Evolutionary conservation across 2,329 filamentous ascomycete genomes (phyloP).

Genomic region (Pseudogymnoascus sp.): DNA sequence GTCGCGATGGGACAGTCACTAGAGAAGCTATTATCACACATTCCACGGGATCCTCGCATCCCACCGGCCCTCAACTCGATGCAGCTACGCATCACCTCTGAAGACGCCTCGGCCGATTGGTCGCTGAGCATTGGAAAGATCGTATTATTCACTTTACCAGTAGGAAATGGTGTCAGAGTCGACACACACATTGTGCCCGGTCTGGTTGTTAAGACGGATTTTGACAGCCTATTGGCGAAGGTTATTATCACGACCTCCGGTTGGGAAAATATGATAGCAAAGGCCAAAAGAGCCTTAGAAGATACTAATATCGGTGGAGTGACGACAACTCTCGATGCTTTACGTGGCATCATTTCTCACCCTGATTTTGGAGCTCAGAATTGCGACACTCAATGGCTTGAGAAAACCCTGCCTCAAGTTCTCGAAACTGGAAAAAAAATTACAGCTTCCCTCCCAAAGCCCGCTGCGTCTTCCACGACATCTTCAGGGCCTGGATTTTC

Average conservation of each 20-base stretch:
- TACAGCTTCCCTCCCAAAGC: constrained; percentile 28
- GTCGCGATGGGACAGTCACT: constrained; percentile 29
- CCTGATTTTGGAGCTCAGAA: constrained; percentile 38
- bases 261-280: constrained; percentile 43
- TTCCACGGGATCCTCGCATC: constrained; percentile 26
- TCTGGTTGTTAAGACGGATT: constrained; percentile 38
- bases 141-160: constrained; percentile 44
- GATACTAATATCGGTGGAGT: constrained; percentile 48
- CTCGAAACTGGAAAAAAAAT: constrained; percentile 26
- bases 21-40: constrained; percentile 25
- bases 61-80: constrained; percentile 31
- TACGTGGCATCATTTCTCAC: constrained; percentile 45
- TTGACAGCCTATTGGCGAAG: constrained; percentile 40
- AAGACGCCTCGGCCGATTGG: constrained; percentile 37
- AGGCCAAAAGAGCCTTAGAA: constrained; percentile 46
- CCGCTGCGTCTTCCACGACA: constrained; percentile 17
- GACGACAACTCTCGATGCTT: constrained; percentile 47
- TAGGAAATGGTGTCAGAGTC: constrained; percentile 44
- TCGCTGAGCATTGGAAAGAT: constrained; percentile 53
- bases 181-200: constrained; percentile 34
- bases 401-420: constrained; percentile 34
- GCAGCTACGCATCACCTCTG: constrained; percentile 37
- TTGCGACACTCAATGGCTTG: constrained; percentile 51
- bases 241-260: constrained; percentile 37
- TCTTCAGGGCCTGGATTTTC: background rate